These are phyloP conservation scores for Albatrellus ellisii DNA, from an alignment of 768 basidiomycete species.

Conservation along the genomic window DNA sequence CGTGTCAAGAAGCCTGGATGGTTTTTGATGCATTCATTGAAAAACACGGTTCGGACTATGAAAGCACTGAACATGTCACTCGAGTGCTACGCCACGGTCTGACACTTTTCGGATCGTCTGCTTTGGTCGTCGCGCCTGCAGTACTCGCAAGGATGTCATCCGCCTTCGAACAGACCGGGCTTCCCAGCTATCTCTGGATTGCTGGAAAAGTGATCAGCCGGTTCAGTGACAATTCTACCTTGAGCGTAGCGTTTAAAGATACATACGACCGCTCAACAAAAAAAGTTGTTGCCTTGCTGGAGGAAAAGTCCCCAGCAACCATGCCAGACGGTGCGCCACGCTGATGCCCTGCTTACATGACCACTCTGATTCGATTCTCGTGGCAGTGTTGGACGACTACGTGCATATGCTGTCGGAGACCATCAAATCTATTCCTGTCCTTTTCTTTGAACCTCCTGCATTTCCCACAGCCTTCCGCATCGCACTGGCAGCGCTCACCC, in stretches of 20 bases:
- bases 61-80: conserved; percentile 72
- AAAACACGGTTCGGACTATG: conserved; percentile 65
- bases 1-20: conserved; percentile 67
- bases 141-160: conserved; percentile 64
- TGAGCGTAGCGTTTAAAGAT: conserved; percentile 45
- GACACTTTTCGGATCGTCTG: conserved; percentile 60
- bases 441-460: conserved; percentile 65
- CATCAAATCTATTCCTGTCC: conserved; percentile 51
- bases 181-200: conserved; percentile 89
- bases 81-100: conserved; percentile 78
- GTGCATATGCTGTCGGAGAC: conserved; percentile 66
- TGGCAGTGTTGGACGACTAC: conserved; percentile 87
- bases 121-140: conserved; percentile 53
- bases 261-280: conserved; percentile 68
- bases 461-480: conserved; percentile 72
- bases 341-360: conserved; percentile 1
- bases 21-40: conserved; percentile 72
- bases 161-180: conserved; percentile 69
- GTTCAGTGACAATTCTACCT: conserved; percentile 45
- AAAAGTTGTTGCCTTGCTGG: conserved; percentile 55
- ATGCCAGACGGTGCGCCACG: conserved; percentile 90
- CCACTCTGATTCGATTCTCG: not conserved
- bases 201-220: conserved; percentile 72
- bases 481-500: conserved; percentile 63
- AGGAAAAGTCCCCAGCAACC: conserved; percentile 52